Base-by-base conservation (phyloP, 2,329 filamentous ascomycete species). In the Domatiomyces globalis region DNA sequence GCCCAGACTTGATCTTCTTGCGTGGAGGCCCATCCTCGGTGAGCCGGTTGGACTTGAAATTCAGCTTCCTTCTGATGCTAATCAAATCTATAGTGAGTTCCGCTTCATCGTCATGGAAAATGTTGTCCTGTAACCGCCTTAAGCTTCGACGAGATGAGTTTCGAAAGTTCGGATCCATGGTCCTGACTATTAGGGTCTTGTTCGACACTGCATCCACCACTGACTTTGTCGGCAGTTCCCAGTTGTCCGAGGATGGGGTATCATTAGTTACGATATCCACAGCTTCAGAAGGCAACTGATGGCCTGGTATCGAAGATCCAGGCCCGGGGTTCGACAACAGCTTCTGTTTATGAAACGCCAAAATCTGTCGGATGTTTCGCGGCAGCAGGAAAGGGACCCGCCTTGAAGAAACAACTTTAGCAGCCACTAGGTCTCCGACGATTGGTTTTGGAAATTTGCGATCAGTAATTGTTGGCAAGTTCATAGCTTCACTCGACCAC, bases 61-160 rank as follows among this genome's bases (percentile, higher is more conserved):
- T 60, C 36, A 60, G 53, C 48, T 56, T 60, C 43, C 54, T 60
- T 22, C 57, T 46, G 36, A 60, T 58, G 45, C 48, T 60, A 18
- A 27, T 55, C 17, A 58, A 33, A 20, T 58, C 55, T 25, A 60
- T 43, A 5, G 47, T 43, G 12, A 60, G 49, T 48, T 59, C 52
- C 6, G 53, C 49, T 20, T 54, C 49, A 8, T 55, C 36, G 27
- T 52, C 42, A 22, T 54, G 39, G 48, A 46, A 52, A 36, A 44
- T 39, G 45, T 49, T 55, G 19, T 54, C 45, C 5, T 49, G 18
- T n/a, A 57, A 29, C n/a, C 43, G 36, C 29, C 53, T 44, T 15
- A 58, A 15, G 25, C 56, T 56, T 49, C 54, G 51, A 15, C 52
- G 54, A 27, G 45, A 27, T 9, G 20, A 9, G 17, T 22, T 18